phyloP scores from a whole-genome alignment of 768 basidiomycete genomes.

The Kwoniella sp. region DNA sequence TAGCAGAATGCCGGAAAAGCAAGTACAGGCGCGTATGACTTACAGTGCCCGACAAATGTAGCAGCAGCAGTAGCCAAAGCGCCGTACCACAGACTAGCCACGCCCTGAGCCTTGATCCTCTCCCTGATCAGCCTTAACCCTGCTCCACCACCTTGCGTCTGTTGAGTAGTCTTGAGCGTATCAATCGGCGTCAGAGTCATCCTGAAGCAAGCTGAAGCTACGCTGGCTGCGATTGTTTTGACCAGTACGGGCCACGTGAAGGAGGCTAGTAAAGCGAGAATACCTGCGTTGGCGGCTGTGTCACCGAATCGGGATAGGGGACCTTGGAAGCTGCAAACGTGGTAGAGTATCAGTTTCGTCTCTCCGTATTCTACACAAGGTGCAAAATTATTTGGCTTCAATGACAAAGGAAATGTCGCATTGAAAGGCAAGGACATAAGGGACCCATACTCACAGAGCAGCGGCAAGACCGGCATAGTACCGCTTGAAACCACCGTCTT shows the following conservation, averaged over 20 bases:
- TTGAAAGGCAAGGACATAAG: too few relatives aligned
- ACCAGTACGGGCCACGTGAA: slow-evolving; percentile 68
- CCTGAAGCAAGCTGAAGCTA: slow-evolving; percentile 79
- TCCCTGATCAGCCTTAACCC: slow-evolving; percentile 69
- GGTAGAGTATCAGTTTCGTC: not conserved
- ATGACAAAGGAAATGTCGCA: too few relatives aligned
- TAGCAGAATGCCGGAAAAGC: not conserved
- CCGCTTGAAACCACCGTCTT: slow-evolving; percentile 75
- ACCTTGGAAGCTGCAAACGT: slow-evolving; percentile 52
- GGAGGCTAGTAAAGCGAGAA: slow-evolving; percentile 77
- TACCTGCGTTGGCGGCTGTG: slow-evolving; percentile 90
- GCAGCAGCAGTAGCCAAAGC: slow-evolving; percentile 89
- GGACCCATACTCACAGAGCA: slow-evolving; percentile 86
- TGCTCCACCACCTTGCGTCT: slow-evolving; percentile 73
- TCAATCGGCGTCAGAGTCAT: slow-evolving; percentile 93
- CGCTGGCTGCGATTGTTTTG: slow-evolving; percentile 76
- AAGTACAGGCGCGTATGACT: slow-evolving; percentile 14
- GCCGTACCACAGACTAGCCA: slow-evolving; percentile 83
- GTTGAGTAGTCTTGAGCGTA: slow-evolving; percentile 92
- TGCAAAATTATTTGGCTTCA: too few relatives aligned
- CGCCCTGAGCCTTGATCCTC: slow-evolving; percentile 72
- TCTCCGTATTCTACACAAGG: too few relatives aligned
- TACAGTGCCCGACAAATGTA: slow-evolving; percentile 84
- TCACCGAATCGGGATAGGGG: slow-evolving; percentile 76
- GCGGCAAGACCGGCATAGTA: slow-evolving; percentile 86